phyloP scores from a whole-genome alignment of 768 basidiomycete species.

The Mycena haematopus region DNA sequence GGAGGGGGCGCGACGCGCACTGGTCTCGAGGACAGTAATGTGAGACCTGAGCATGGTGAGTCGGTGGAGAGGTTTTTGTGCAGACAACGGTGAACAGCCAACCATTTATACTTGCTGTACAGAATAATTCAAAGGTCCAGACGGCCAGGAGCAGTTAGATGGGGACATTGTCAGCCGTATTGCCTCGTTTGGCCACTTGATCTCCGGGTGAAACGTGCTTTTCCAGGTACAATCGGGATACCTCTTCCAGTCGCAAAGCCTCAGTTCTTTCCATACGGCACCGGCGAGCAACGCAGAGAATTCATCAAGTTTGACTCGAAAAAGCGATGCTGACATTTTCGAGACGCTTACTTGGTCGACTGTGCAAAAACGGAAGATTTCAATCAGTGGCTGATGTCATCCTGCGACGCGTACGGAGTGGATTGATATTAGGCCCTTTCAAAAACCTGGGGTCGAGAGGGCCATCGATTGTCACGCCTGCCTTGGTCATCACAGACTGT shows the following conservation, averaged over 20 bases:
- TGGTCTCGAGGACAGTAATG: constrained; percentile 66
- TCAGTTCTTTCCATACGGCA: constrained; percentile 6
- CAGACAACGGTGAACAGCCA: constrained; percentile 14
- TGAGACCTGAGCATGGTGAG: constrained; percentile 56
- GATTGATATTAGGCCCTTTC: constrained; percentile 3
- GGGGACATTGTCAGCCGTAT: constrained; percentile 27
- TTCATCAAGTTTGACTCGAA: constrained; percentile 14
- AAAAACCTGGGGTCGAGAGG: not conserved
- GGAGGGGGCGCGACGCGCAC: constrained; percentile 54
- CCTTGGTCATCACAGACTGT: not conserved
- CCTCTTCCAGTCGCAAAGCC: constrained; percentile 19
- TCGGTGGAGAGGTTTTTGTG: constrained; percentile 27
- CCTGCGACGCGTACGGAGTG: constrained; percentile 30
- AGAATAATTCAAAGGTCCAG: constrained; percentile 14
- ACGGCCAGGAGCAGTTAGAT: constrained; percentile 25
- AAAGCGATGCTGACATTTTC: constrained; percentile 21
- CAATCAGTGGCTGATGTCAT: constrained; percentile 29
- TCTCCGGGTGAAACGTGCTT: constrained; percentile 29
- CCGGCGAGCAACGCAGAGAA: constrained; percentile 9
- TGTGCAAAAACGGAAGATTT: constrained; percentile 8
- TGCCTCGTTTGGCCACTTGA: constrained; percentile 26
- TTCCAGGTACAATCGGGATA: constrained; percentile 25
- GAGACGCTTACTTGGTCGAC: not conserved
- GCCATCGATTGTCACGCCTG: not conserved
- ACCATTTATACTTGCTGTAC: constrained; percentile 29